A percentile compares a stretch with the other conserved stretches of the same genome.
Evolutionary conservation across 2,329 filamentous ascomycete genomes (phyloP).

Genomic region (Aspergillus sp.): DNA sequence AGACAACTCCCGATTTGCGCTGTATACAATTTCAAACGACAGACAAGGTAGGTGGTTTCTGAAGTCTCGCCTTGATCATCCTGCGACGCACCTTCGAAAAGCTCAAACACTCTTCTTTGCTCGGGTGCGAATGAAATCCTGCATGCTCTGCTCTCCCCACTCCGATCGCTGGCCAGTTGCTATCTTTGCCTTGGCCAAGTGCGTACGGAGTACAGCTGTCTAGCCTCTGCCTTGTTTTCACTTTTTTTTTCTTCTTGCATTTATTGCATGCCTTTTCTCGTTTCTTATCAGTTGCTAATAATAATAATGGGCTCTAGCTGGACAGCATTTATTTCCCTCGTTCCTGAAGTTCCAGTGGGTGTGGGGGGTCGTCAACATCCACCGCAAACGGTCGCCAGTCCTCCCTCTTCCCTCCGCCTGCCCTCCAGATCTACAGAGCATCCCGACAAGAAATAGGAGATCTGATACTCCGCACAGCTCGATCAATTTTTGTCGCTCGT

Average conservation of each 20-base stretch:
- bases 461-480: not conserved
- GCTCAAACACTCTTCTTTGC: slow-evolving; percentile 3
- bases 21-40: not conserved
- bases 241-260: not conserved
- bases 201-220: not conserved
- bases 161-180: slow-evolving; percentile 5
- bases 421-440: not conserved
- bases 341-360: slow-evolving; percentile 11
- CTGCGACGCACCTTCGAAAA: not conserved
- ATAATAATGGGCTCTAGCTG: slow-evolving; percentile 5
- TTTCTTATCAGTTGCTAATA: slow-evolving; percentile 7
- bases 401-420: not conserved
- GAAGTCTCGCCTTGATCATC: not conserved
- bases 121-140: slow-evolving; percentile 7
- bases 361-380: slow-evolving; percentile 24
- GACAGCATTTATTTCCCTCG: slow-evolving; percentile 1
- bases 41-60: not conserved
- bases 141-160: slow-evolving; percentile 11
- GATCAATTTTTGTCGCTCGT: slow-evolving; percentile 1
- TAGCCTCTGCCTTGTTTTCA: slow-evolving; percentile 7
- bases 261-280: slow-evolving; percentile 7
- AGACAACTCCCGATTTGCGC: not conserved
- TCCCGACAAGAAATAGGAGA: slow-evolving; percentile 3
- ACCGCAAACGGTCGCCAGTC: slow-evolving; percentile 36
- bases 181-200: slow-evolving; percentile 1